Base-by-base conservation (phyloP, 148 eudicot genomes). In the Bassia scoparia region DNA sequence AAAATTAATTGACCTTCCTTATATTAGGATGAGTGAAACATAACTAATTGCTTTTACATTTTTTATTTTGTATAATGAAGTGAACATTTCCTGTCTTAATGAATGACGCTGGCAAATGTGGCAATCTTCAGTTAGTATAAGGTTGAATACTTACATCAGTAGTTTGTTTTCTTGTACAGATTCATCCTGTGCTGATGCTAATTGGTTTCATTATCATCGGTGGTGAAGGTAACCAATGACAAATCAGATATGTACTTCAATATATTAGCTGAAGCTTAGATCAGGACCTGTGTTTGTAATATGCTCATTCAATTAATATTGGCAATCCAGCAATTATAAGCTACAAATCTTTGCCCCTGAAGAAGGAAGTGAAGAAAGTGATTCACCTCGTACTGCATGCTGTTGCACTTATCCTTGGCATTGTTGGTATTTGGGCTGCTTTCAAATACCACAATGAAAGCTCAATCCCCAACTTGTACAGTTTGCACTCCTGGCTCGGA, bases 401-500 rank as follows among this genome's bases (percentile, higher is more conserved):
- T 27, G 61, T 89, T 24, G 97, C 98, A 31, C 84, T 94, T 15
- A 67, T 85, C 68, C 96, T 94, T 8, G 98, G 91, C 12, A 89
- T 91, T 50, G 68, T 89, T 59, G 98, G 97, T 20, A 78, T 94
- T 21, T 89, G 81, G 56, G 83, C 87, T 3, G 96, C 97, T 33
- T 94, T 94, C 84, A 91, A 89, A 80, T 80, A 48, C 81, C 98
- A 94, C 74, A 94, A 90, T 26, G 98, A 94, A 74, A 87, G 89
- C 59, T 55, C 79, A 44, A 86, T 90, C 77, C 84, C 76, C 72
- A 94, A 94, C 80, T 76, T 94, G 56, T 94, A 94, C 87, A 94
- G 98, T 60, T 83, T 94, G 71, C 98, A 94, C 74, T 91, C 97
- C 24, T 94, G 97, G 98, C 71, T 94, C 38, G 98, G 98, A 1